Base-by-base conservation (phyloP, 352 stramenopile species). In the Phytophthora fragariae region DNA sequence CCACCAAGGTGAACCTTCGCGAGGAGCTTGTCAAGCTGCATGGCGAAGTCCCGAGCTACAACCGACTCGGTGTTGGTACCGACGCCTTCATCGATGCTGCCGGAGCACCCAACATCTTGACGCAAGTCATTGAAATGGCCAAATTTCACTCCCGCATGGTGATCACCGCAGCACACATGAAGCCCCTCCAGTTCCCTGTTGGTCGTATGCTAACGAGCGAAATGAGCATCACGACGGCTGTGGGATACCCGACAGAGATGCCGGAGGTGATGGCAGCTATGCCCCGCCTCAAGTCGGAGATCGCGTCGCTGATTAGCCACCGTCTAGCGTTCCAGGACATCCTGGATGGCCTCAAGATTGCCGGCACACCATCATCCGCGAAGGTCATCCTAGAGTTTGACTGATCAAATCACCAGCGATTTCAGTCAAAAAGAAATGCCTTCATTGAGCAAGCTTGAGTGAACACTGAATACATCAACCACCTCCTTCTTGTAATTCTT, bases 331-430 rank as follows among this genome's bases (percentile, higher is more conserved):
- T 77, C 39, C 64, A 73, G 19, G 58, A 77, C 47, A 66, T 77
- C 39, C 15, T 77, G 14, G 54, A 73, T 19, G 70, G 70, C 0
- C 27, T 73, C 17, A 77, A 77, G 41, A 60, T 70, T 50, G 70
- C 70, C 46, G 65, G 70, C 15, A 77, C 70, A 14, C 15, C 65
- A 7, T 73, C 70, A n/a, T 77, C 70, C 14, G 70, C 65, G 54
- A 77, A 77, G 65, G 70, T 77, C 21, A 70, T 77, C 14, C 65
- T 77, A 37, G 59, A 73, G 6, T 77, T 77, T 33, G 65, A 77
- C 27, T 73, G 49, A 62, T 52, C 8, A 37, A 47, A 50, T 15
- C 35, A 49, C 15, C 41, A 17, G 41, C 12, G 12, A 41, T 41
- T 41, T 41, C 10, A 41, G 12, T 14, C 27, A 41, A 41, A 41